A percentile compares a stretch with the other conserved stretches of the same genome.
phyloP scores from a whole-genome alignment of 2,329 filamentous ascomycete species.

The Fusarium sp. region DNA sequence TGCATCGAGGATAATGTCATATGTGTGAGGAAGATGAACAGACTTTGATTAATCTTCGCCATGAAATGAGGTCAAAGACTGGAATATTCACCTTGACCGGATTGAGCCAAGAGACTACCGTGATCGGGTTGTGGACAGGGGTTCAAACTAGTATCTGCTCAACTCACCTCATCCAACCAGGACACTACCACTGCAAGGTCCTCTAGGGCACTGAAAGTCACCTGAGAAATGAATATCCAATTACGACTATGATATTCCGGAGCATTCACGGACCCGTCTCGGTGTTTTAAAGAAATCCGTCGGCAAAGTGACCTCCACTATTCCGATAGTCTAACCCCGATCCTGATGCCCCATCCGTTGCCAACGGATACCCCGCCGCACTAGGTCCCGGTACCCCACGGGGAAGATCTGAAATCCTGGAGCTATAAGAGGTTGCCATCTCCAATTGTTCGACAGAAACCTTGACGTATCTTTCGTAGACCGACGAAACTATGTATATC shows the following conservation, averaged over 20 bases:
- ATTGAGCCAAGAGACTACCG: accelerated
- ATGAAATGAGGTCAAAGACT: too few relatives aligned
- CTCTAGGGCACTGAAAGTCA: accelerated
- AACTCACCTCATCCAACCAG: background rate
- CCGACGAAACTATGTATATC: accelerated
- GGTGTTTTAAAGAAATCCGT: background rate
- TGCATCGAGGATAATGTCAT: too few relatives aligned
- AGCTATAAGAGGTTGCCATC: background rate
- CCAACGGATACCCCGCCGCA: background rate
- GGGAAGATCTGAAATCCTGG: background rate
- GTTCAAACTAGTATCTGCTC: background rate
- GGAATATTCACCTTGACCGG: too few relatives aligned
- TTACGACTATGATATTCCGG: accelerated
- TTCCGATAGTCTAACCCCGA: background rate
- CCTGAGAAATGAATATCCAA: accelerated
- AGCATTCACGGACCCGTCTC: background rate
- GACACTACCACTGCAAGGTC: accelerated
- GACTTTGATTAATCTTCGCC: accelerated
- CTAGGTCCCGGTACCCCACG: background rate
- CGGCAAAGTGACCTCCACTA: background rate
- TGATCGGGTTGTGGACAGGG: background rate
- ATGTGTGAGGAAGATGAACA: accelerated
- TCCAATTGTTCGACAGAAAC: accelerated
- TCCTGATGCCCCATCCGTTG: background rate
- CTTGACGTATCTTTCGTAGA: accelerated